Conservation (phyloP, 1,284 basidiomycete species). For the Ceratobasidium theobromae region DNA sequence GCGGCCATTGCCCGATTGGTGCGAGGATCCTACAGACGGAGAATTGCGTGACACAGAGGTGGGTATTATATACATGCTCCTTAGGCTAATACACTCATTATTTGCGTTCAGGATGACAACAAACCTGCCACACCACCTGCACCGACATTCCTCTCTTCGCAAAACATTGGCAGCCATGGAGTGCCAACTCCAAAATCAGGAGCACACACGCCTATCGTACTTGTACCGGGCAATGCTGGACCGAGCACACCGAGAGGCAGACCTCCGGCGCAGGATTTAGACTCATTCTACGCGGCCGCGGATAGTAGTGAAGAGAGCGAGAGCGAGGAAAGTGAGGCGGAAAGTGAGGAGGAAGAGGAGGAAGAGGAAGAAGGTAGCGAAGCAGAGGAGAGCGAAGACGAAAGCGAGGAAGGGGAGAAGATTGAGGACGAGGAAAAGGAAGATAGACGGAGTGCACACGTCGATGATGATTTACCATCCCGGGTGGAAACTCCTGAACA, state of each 20-base stretch:
- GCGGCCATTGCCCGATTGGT: conserved; percentile 45
- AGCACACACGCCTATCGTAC: conserved; percentile 4
- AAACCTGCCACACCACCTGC: conserved; percentile 48
- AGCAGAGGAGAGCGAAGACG: conserved; percentile 17
- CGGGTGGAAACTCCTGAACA: background rate
- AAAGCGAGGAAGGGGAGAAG: conserved; percentile 31
- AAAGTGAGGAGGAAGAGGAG: conserved; percentile 40
- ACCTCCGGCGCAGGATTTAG: conserved; percentile 50
- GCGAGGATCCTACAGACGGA: conserved; percentile 48
- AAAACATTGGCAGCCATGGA: conserved; percentile 23
- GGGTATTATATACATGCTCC: background rate
- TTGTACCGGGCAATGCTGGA: conserved; percentile 28
- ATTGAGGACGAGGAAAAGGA: conserved; percentile 30
- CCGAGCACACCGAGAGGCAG: conserved; percentile 18
- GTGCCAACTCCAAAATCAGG: conserved; percentile 44
- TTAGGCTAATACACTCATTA: background rate
- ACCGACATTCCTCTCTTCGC: conserved; percentile 14
- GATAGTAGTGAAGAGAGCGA: conserved; percentile 38
- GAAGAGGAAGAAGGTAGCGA: conserved; percentile 12
- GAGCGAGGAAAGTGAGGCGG: conserved; percentile 40
- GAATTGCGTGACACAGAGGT: conserved; percentile 46
- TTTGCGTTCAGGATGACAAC: background rate
- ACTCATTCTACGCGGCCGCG: conserved; percentile 61
- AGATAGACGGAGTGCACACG: background rate
- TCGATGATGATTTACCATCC: conserved; percentile 10